A percentile compares a stretch with the other conserved stretches of the same genome.
phyloP scores from a whole-genome alignment of 2,329 filamentous ascomycete species.

The Curvularia sp. region DNA sequence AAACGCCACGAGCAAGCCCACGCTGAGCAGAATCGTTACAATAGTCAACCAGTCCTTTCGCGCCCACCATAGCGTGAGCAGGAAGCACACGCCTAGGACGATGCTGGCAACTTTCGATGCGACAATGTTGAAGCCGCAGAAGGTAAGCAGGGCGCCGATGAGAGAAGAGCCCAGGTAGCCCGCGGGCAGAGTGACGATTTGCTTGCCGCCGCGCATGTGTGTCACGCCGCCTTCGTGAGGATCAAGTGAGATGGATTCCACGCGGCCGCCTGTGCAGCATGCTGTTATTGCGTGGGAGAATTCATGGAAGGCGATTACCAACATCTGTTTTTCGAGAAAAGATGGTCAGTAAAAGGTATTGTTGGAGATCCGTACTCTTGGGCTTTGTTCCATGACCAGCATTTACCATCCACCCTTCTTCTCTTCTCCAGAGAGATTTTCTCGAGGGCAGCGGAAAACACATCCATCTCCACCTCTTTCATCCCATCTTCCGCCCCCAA shows the following conservation, averaged over 20 bases:
- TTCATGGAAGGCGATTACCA: conserved; percentile 84
- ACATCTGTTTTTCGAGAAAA: conserved; percentile 20
- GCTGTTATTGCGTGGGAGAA: conserved; percentile 77
- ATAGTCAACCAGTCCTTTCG: conserved; percentile 80
- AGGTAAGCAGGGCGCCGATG: conserved; percentile 78
- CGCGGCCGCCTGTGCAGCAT: conserved; percentile 73
- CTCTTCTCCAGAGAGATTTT: neutral
- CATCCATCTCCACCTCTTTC: neutral
- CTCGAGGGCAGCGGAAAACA: no score
- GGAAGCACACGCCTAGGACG: conserved; percentile 73
- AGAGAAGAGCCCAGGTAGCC: conserved; percentile 80
- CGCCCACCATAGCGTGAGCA: conserved; percentile 84
- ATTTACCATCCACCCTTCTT: neutral
- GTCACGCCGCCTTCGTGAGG: conserved; percentile 80
- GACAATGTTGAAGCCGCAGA: conserved; percentile 82
- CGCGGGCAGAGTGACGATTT: conserved; percentile 74
- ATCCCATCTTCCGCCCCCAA: no score
- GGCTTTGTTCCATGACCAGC: neutral
- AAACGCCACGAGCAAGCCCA: conserved; percentile 73
- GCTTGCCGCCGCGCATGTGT: conserved; percentile 75
- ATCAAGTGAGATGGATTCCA: conserved; percentile 76
- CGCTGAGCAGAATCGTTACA: conserved; percentile 70
- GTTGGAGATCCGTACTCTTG: no score
- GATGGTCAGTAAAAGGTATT: neutral
- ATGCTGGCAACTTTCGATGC: conserved; percentile 81